These are phyloP conservation scores for Tylopilus sp. DNA, from an alignment of 1,284 basidiomycete species.

Conservation along the genomic window DNA sequence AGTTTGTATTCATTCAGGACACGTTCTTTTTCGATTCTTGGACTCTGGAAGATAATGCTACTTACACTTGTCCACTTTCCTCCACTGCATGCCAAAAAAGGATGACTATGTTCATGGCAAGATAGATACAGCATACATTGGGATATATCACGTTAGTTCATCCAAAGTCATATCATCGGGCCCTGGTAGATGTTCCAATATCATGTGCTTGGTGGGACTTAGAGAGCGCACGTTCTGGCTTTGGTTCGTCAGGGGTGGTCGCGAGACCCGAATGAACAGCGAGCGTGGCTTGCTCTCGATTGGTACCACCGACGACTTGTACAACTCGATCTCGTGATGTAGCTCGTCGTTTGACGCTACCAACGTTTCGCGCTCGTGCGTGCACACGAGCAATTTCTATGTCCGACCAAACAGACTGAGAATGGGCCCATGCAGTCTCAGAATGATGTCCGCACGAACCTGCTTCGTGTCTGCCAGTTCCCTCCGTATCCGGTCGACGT, in stretches of 20 bases:
- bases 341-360: conserved; percentile 50
- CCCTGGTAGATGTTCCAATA: conserved; percentile 31
- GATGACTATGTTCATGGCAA: not conserved
- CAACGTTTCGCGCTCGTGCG: conserved; percentile 53
- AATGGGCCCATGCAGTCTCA: not conserved
- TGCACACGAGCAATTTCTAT: conserved; percentile 55
- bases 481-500: conserved; percentile 66
- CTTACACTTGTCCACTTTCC: too few species aligned
- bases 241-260: conserved; percentile 50
- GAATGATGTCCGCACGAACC: conserved; percentile 36
- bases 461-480: conserved; percentile 71
- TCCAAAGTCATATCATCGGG: conserved; percentile 56
- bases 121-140: conserved; percentile 16
- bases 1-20: not conserved
- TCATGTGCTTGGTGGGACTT: conserved; percentile 17
- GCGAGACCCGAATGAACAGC: conserved; percentile 55
- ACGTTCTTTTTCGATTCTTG: not conserved
- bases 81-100: not conserved
- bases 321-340: conserved; percentile 60
- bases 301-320: conserved; percentile 63
- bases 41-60: not conserved
- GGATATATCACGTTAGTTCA: conserved; percentile 43
- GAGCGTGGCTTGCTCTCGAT: conserved; percentile 58
- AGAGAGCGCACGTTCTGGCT: conserved; percentile 36
- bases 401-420: conserved; percentile 2